Base-by-base conservation (phyloP, 2,329 filamentous ascomycete species). In the Xylaria hypoxylon region DNA sequence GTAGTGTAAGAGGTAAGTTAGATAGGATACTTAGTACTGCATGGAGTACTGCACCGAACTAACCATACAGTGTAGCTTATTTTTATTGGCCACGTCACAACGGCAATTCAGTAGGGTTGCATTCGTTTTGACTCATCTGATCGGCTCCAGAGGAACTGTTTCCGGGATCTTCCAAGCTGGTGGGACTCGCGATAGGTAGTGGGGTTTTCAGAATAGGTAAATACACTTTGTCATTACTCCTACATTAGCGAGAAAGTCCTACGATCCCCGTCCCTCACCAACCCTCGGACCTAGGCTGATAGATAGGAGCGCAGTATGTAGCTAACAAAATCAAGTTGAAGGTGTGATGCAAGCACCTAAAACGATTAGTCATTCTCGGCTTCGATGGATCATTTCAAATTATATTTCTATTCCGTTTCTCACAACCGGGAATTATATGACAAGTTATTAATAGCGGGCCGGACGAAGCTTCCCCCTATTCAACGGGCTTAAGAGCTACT, bases 401-500 rank as follows among this genome's bases (percentile, higher is more conserved):
- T 35, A 59, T 42, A 50, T 26, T 28, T 40, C 57, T 47, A 42
- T 42, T 28, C n/a, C 51, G 51, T 52, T 44, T 53, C 15, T 38
- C 10, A 51, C 31, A 45, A 19, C 60, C 44, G 33, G n/a, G 24
- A 28, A 22, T 52, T 59, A 58, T 58, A 52, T 38, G 19, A n/a
- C 26, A 47, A 47, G 15, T 44, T 55, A 35, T 38, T 33, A 52
- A 58, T 47, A 33, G 55, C 26, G 19, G 26, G 60, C 35, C 52
- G 24, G 47, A 47, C 22, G 13, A 5, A 57, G 19, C 35, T 17
- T 38, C 35, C 52, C 22, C 31, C 33, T 13, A 40, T 53, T 22
- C 50, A n/a, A 22, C 10, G 2, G 40, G 13, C 56, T 26, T 22
- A 22, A 50, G 28, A 19, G 33, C 59, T 72, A 75, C 73, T 87